Base-by-base conservation (phyloP, 2,329 filamentous ascomycete species). In the Passalora sequoiae region DNA sequence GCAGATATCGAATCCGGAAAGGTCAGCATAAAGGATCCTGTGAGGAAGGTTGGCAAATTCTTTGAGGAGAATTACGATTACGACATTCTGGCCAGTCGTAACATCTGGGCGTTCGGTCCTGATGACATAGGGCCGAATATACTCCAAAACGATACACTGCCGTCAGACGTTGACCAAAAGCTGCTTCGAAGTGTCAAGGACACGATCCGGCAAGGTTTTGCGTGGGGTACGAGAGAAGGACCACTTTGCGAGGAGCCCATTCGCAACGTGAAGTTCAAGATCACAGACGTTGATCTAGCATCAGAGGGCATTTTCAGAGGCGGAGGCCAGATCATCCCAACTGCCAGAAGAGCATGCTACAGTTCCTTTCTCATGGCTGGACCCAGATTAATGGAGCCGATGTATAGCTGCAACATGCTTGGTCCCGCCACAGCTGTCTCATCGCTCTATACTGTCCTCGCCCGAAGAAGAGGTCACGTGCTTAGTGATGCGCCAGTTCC, bases 191-290 rank as follows among this genome's bases (percentile, higher is more conserved):
- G 82, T 25, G 91, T 96, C 32, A 83, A 89, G 56, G 92, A 98
- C 63, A 91, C 86, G 6, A 88, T 98, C 58, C 83, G 87, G 36
- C 92, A 98, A 68, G 92, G 92, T 22, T 98, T 98, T 68, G 89
- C 84, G 64, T 98, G 92, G 92, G 92, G 88, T 38, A 87, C 89
- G 22, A 77, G 92, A 51, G 92, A 98, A 77, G 92, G 92, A 1
- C 92, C 92, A 13, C 74, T 98, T 19, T 97, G 92, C 66, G 92
- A 98, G 83, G 92, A 98, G 72, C 92, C 92, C 24, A 97, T 98
- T 61, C 89, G 92, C 57, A 98, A 98, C 68, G 88, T 88, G 57
- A 96, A 95, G 63, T 98, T 98, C 77, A 88, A 89, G 63, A 81
- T 98, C 60, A 97, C 89, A 49, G 91, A 97, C 62, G 80, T 95